Base-by-base conservation (phyloP, 2,329 filamentous ascomycete species). In the Paracoccidioides brasiliensis region DNA sequence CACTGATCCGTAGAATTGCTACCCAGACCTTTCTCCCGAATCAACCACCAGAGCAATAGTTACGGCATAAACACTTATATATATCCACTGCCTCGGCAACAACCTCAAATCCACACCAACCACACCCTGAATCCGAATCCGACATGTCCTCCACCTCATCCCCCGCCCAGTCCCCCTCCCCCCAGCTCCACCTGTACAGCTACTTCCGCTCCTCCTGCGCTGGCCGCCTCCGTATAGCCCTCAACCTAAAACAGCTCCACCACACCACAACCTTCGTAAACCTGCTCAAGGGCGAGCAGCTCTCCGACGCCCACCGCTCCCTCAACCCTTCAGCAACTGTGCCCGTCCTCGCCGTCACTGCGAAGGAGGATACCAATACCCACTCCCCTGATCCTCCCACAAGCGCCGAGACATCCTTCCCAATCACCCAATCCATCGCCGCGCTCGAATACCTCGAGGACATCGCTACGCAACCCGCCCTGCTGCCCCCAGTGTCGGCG, bases 121-220 rank as follows among this genome's bases (percentile, higher is more conserved):
- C 45, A 22, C 22, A 22, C 22, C 22, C 22, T 1, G 22, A 22
- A 22, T 22, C 22, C 22, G 2, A 22, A 14, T 6, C 4, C 45
- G 35, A 15, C 30, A 51, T 51, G 49, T 42, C 51, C 40, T 43
- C 51, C 12, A 10, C 30, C 12, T 3, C 3, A 8, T 43, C 43
- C 9, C 14, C 12, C 6, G 5, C 45, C 45, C 14, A 15, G 32
- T 28, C 22, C 9, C 33, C 50, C 28, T 4, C 12, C 45, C 44
- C 54, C 56, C 51, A 57, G 41, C 63, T 67, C 54, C 60, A 67
- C 1, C 75, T 84, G 8, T 76, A 84, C 70, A 78, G 75, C 58
- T 84, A 82, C 69, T 83, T 79, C 68, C 75, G 79, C 59, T 84
- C 81, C 50, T 83, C 80, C 14, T 84, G 80, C 69, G 79, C 80